Evolutionary conservation across 1,284 basidiomycete genomes (phyloP), one percentile per base, ranked within the genome.

Genomic region (Fereydounia khargensis): DNA sequence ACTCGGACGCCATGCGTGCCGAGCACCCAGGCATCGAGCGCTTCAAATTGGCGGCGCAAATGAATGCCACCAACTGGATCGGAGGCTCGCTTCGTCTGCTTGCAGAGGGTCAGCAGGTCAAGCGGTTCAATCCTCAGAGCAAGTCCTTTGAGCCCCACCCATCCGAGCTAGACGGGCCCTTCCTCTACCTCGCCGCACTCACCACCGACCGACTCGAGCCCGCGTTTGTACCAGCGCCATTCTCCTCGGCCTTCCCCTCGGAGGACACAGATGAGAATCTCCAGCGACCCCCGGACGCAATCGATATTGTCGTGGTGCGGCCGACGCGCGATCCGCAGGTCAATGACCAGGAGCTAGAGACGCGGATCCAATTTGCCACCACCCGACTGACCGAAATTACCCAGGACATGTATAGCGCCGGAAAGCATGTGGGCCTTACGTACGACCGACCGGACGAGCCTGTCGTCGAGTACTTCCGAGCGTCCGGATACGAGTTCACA

Each of bases 201-300:
- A 87, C 89, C 47, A 86, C 88, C 22, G 85, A 89, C 73, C 81
- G 91, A 13, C 80, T 96, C 45, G 91, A 96, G 75, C 83, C 87
- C 1, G 73, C 79, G 2, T 94, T 95, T 70, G 79, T 85, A 43
- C 86, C 91, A 35, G 80, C 84, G 0, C 88, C 89, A 9, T 79
- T 85, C 19, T 68, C 78, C 20, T 53, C 49, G n/a, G 25, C 39
- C 4, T 47, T 44, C 7, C 9, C 23, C 19, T 1, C 3, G 2
- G 11, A 28, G 2, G 14, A 13, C 10, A 3, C 6, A 22, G 31
- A 10, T 4, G 7, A 34, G 3, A 4, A 35, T 13, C 21, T 76
- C 77, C 35, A 21, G 9, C 42, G 65, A 6, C 65, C 59, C 1
- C 20, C 22, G 1, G 37, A 42, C 0, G 81, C 83, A 9, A 82